Percentiles rank a stretch among this genome's conserved stretches.
Conservation (phyloP, 345 rosid genomes). For the Rhodamnia argentea region DNA sequence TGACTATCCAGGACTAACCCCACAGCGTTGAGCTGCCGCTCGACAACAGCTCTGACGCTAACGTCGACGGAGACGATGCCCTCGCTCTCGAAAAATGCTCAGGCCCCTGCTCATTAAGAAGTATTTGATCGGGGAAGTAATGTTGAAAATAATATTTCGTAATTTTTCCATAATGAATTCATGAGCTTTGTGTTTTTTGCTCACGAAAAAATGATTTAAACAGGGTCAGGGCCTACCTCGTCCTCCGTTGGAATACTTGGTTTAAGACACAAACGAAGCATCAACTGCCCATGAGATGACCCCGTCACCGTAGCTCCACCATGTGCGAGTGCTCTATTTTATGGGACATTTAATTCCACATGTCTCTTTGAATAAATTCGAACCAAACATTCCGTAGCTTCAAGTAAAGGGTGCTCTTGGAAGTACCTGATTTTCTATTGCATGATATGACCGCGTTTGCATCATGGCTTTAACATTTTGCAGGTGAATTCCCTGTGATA, state of each 20-base stretch:
- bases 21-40: no score
- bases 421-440: not conserved
- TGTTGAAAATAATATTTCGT: not conserved
- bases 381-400: not conserved
- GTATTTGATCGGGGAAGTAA: not conserved
- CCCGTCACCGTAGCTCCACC: not conserved
- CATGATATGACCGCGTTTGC: not conserved
- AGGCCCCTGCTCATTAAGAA: no score
- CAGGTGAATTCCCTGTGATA: not conserved
- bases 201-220: not conserved
- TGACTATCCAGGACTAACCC: no score
- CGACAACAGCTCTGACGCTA: no score
- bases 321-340: not conserved
- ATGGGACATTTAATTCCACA: not conserved
- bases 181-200: not conserved
- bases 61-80: no score
- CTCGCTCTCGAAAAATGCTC: no score
- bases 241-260: not conserved
- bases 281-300: not conserved
- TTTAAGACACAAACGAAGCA: not conserved
- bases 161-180: not conserved
- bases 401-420: not conserved
- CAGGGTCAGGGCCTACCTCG: not conserved
- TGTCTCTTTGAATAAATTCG: not conserved
- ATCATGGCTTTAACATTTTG: not conserved